Base-by-base conservation (phyloP, 2,329 filamentous ascomycete genomes). In the Cladophialophora psammophila region DNA sequence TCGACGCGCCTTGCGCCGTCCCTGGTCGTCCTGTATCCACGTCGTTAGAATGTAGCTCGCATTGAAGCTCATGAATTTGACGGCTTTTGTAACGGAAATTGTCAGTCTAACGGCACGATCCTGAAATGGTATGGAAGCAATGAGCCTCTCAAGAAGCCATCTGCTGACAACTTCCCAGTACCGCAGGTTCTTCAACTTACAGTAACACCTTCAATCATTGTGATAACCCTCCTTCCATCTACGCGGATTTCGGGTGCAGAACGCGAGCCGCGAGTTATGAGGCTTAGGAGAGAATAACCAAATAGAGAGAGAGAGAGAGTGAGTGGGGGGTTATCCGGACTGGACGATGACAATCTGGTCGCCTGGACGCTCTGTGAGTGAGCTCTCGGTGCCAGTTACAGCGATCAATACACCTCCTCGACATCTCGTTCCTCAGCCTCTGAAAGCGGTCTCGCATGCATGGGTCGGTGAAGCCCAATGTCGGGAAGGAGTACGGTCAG, bases 31-130 rank as follows among this genome's bases (percentile, higher is more conserved):
- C n/a, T 48, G 7, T n/a, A 48, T 18, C 20, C n/a, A 26, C 20
- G 42, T n/a, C 12, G 20, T 48, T 48, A 48, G n/a, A 48, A 48
- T 18, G 42, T 48, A 3, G 42, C 42, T 20, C 20, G 42, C n/a
- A 34, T 60, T 10, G 56, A 48, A 4, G 56, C 38, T 18, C 20
- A 60, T 34, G 34, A 60, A 31, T 12, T 48, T 48, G 56, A 18
- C 5, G 56, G 56, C 15, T 31, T 45, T 18, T 60, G 38, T 34
- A 38, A 60, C 9, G 56, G 45, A 34, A 45, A 26, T 8, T 60
- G 56, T 48, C 56, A 60, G 15, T 60, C 56, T 5, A 60, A 60
- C 32, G 56, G 48, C 35, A 60, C 45, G 56, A 60, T 60, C 5
- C 15, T 60, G 56, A 60, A 60, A 60, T 60, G 56, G 56, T 48